Conservation (phyloP, 2,329 filamentous ascomycete species). For the Exophiala calicioides region DNA sequence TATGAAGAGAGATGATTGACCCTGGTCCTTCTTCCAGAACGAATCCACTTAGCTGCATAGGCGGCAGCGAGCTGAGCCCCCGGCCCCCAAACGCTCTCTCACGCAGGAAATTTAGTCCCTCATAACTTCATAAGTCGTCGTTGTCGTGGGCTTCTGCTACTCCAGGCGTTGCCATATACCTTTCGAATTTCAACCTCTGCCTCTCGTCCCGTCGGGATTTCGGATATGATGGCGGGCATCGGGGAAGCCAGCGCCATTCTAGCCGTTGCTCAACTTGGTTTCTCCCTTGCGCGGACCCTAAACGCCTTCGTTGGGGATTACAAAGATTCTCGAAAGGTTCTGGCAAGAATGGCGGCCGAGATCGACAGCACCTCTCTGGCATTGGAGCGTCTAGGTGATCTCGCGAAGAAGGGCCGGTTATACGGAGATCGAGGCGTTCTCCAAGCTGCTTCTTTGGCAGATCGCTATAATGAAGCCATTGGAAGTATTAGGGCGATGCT, state of each 20-base stretch:
- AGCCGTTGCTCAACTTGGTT: conserved; percentile 5
- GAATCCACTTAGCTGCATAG: too few relatives aligned
- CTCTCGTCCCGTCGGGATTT: neutral
- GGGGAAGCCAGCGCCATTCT: conserved; percentile 9
- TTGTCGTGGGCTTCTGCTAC: too few relatives aligned
- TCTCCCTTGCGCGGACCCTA: conserved; percentile 6
- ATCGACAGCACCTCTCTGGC: conserved; percentile 5
- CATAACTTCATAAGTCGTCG: too few relatives aligned
- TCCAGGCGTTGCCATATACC: too few relatives aligned
- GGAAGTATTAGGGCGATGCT: conserved; percentile 1
- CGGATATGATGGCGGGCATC: conserved; percentile 5
- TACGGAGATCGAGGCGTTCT: conserved; percentile 1
- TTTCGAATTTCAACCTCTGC: neutral
- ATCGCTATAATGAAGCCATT: conserved; percentile 4
- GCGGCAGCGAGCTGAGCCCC: too few relatives aligned
- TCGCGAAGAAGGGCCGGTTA: conserved; percentile 4
- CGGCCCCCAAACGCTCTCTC: too few relatives aligned
- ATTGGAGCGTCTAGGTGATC: conserved; percentile 5
- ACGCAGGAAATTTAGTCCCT: too few relatives aligned
- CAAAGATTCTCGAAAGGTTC: conserved; percentile 1
- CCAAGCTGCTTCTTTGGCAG: neutral
- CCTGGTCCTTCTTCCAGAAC: too few relatives aligned
- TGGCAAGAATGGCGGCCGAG: conserved; percentile 4
- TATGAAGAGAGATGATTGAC: too few relatives aligned
- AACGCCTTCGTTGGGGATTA: conserved; percentile 7